Evolutionary conservation across 2,329 filamentous ascomycete genomes (phyloP).

Genomic region (Teratosphaeria nubilosa): DNA sequence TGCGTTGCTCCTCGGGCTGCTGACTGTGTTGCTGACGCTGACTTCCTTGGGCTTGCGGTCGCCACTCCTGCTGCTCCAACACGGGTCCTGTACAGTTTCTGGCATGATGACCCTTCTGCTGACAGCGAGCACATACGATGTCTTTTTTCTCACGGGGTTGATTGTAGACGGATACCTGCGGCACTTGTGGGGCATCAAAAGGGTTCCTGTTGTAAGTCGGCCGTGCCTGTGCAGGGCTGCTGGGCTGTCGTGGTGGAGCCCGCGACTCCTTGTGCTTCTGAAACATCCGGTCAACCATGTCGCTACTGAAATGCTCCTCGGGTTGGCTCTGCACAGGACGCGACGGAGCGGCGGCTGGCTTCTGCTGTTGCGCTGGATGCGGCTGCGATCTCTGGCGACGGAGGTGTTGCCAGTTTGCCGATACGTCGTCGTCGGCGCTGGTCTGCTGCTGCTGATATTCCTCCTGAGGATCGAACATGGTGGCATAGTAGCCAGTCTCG

Average conservation of each 20-base stretch:
- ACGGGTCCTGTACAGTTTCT: constrained; percentile 8
- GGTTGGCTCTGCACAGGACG: neutral
- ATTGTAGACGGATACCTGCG: neutral
- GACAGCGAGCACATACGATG: constrained; percentile 10
- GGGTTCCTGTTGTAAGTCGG: neutral
- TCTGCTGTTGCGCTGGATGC: neutral
- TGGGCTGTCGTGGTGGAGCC: neutral
- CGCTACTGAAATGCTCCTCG: neutral
- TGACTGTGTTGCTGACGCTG: neutral
- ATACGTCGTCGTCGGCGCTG: constrained; percentile 7
- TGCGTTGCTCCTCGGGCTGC: neutral
- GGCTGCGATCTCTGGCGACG: constrained; percentile 7
- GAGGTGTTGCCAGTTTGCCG: constrained; percentile 19
- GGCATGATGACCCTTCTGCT: constrained; percentile 12
- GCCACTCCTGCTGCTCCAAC: constrained; percentile 2
- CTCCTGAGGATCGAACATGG: constrained; percentile 12
- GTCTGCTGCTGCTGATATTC: constrained; percentile 1
- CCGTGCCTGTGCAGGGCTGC: neutral
- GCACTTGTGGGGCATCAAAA: neutral
- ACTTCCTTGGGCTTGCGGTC: constrained; percentile 4
- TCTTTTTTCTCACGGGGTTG: neutral
- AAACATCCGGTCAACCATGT: neutral
- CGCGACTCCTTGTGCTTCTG: neutral
- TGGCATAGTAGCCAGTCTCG: constrained; percentile 11
- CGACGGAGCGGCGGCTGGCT: constrained; percentile 2